These are phyloP conservation scores for Firmiana major DNA, from an alignment of 345 rosid genomes.

Conservation along the genomic window DNA sequence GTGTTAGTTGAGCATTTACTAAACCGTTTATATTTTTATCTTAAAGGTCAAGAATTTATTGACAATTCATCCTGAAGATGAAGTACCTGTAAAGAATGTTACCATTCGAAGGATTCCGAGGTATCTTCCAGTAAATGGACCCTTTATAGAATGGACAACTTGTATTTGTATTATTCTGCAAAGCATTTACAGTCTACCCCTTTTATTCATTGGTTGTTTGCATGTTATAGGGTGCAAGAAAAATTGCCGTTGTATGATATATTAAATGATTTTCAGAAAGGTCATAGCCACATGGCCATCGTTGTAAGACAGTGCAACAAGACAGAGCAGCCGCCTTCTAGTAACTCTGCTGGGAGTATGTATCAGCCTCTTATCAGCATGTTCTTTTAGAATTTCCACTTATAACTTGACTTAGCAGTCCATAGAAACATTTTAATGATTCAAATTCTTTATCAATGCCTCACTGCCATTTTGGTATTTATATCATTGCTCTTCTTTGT, in stretches of 20 bases:
- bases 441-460: neutral
- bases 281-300: slow-evolving; percentile 99
- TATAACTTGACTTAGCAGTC: neutral
- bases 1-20: neutral
- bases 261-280: slow-evolving; percentile 97
- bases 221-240: slow-evolving; percentile 61
- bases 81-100: slow-evolving; percentile 72
- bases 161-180: neutral
- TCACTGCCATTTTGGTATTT: neutral
- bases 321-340: slow-evolving; percentile 21
- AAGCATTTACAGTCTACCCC: neutral
- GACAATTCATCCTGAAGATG: slow-evolving; percentile 79
- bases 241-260: slow-evolving; percentile 87
- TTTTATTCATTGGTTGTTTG: neutral
- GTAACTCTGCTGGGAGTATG: slow-evolving; percentile 35
- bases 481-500: neutral
- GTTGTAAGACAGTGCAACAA: slow-evolving; percentile 57
- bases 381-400: neutral
- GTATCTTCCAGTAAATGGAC: slow-evolving; percentile 31
- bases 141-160: neutral
- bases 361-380: neutral
- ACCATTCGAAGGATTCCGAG: slow-evolving; percentile 91
- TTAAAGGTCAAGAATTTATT: slow-evolving; percentile 78
- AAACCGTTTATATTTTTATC: neutral
- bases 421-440: neutral